These are phyloP conservation scores for Royoungia palumana DNA, from an alignment of 768 basidiomycete species.

Conservation along the genomic window DNA sequence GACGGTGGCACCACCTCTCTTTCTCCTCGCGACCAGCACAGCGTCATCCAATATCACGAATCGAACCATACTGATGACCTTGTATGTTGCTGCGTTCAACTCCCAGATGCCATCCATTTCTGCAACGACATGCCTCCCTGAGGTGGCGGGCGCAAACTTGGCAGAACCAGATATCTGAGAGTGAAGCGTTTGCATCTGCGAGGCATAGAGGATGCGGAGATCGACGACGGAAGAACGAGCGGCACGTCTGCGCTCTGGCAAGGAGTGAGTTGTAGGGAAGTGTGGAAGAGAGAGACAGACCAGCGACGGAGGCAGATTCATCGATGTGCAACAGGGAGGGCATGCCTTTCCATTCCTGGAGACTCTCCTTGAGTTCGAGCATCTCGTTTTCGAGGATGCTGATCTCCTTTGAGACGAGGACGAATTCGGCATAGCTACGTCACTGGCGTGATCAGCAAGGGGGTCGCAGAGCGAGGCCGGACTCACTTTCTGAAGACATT, in stretches of 20 bases:
- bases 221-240: conserved; percentile 94
- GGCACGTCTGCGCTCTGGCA: conserved; percentile 51
- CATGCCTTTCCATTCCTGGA: conserved; percentile 95
- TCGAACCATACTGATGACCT: conserved; percentile 79
- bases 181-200: conserved; percentile 90
- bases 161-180: conserved; percentile 90
- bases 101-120: conserved; percentile 82
- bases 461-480: conserved; percentile 21
- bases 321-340: conserved; percentile 90
- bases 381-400: conserved; percentile 95
- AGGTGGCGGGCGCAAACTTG: conserved; percentile 89
- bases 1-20: conserved; percentile 58
- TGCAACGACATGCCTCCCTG: conserved; percentile 86
- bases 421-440: conserved; percentile 91
- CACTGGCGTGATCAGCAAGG: conserved; percentile 8
- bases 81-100: conserved; percentile 94
- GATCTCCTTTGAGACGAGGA: conserved; percentile 95
- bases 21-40: conserved; percentile 79
- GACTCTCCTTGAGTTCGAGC: conserved; percentile 91
- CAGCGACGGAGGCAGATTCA: conserved; percentile 65
- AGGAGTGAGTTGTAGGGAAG: conserved; percentile 17
- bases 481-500: conserved; percentile 89
- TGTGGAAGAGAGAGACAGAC: conserved; percentile 28
- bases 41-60: conserved; percentile 92
- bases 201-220: conserved; percentile 88